Conservation (phyloP, 2,329 filamentous ascomycete species). For the Lasiodiplodia sp. region DNA sequence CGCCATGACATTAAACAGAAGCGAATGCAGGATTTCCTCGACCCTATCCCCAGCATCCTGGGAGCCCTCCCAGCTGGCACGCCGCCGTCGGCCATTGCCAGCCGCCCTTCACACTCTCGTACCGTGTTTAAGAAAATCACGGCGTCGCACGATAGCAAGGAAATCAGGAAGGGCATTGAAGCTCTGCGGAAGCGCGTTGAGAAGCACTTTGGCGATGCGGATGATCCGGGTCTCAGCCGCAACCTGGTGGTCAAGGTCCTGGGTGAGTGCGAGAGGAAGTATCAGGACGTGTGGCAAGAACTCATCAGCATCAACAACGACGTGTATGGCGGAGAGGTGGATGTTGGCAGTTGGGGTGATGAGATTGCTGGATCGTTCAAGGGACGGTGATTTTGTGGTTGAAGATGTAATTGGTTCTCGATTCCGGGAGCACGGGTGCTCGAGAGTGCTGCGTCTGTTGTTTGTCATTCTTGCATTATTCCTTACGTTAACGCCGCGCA, state of each 20-base stretch:
- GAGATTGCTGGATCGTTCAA: slow-evolving; percentile 28
- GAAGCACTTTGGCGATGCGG: slow-evolving; percentile 94
- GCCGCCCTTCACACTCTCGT: slow-evolving; percentile 83
- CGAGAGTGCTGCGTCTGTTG: background rate
- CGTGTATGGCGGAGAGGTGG: slow-evolving; percentile 56
- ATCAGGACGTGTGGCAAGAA: slow-evolving; percentile 62
- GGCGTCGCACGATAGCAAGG: slow-evolving; percentile 79
- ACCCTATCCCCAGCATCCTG: slow-evolving; percentile 80
- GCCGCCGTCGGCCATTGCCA: slow-evolving; percentile 69
- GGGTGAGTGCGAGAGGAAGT: slow-evolving; percentile 65
- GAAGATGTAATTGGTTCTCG: slow-evolving; percentile 9
- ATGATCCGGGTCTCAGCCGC: slow-evolving; percentile 72
- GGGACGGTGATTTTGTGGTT: slow-evolving; percentile 5
- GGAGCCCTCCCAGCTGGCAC: slow-evolving; percentile 56
- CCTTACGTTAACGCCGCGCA: background rate
- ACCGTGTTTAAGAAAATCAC: slow-evolving; percentile 86
- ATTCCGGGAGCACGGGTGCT: background rate
- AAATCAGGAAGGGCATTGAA: slow-evolving; percentile 89
- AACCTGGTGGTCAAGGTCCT: slow-evolving; percentile 66
- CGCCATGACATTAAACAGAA: slow-evolving; percentile 31
- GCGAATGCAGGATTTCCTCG: slow-evolving; percentile 73
- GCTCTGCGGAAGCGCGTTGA: slow-evolving; percentile 89
- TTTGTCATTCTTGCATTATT: background rate
- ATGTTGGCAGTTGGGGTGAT: slow-evolving; percentile 41
- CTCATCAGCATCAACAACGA: slow-evolving; percentile 50